Percentiles rank a stretch among this genome's conserved stretches.
phyloP scores from a whole-genome alignment of 768 basidiomycete species.

The Agrocybe pediades region DNA sequence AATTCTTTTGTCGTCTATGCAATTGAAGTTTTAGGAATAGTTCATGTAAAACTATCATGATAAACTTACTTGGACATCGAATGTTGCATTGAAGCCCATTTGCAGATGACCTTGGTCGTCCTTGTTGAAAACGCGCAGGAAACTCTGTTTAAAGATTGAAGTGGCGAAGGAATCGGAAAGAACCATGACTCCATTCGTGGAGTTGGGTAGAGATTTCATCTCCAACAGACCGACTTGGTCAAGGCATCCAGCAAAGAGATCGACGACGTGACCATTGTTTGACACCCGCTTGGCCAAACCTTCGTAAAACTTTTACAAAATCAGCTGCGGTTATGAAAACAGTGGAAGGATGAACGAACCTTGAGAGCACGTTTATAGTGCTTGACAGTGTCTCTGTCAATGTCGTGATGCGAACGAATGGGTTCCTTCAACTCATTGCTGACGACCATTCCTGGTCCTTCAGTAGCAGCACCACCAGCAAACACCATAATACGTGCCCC shows the following conservation, averaged over 20 bases:
- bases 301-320: conserved; percentile 82
- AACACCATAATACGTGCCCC: conserved; percentile 97
- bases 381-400: conserved; percentile 96
- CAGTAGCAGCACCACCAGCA: conserved; percentile 92
- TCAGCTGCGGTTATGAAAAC: conserved; percentile 3
- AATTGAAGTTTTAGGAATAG: conserved; percentile 33
- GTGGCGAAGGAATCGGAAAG: conserved; percentile 97
- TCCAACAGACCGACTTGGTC: conserved; percentile 98
- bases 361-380: conserved; percentile 97
- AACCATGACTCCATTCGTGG: conserved; percentile 96
- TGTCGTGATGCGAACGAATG: conserved; percentile 98
- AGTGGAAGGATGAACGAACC: conserved; percentile 45
- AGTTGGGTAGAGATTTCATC: conserved; percentile 94
- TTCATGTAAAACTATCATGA: conserved; percentile 76
- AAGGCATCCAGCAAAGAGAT: conserved; percentile 95
- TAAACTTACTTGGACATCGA: conserved; percentile 89
- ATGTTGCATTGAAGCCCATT: conserved; percentile 99
- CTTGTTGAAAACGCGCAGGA: conserved; percentile 90
- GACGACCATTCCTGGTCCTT: conserved; percentile 97
- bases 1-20: conserved; percentile 98
- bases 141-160: conserved; percentile 98
- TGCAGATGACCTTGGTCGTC: conserved; percentile 89
- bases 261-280: conserved; percentile 92
- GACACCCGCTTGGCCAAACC: conserved; percentile 89
- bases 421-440: conserved; percentile 95